Evolutionary conservation across 305 asterid species (phyloP).

Genomic region (Fraxinus baroniana): DNA sequence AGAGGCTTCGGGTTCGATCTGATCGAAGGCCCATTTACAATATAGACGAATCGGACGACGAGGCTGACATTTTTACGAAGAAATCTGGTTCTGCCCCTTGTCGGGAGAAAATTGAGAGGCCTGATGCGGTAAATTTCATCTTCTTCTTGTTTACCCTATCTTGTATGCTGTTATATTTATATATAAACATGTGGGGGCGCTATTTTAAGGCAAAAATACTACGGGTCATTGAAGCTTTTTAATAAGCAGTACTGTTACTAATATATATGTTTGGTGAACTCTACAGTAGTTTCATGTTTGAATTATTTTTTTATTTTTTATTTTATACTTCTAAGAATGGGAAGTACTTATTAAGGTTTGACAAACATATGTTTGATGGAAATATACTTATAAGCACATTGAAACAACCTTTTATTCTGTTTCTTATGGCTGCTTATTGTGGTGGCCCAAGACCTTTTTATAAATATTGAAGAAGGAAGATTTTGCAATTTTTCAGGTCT

Average conservation of each 20-base stretch:
- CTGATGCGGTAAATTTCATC: conserved; percentile 58
- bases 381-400: not conserved
- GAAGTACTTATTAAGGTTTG: not conserved
- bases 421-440: not conserved
- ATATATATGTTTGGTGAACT: not conserved
- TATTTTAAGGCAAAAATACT: not conserved
- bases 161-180: not conserved
- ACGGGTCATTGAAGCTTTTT: not conserved
- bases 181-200: not conserved
- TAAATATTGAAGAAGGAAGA: not conserved
- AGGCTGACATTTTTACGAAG: conserved; percentile 42
- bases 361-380: not conserved
- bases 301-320: too few species aligned
- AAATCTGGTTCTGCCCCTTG: conserved; percentile 44
- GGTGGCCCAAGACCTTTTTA: not conserved
- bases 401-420: not conserved
- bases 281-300: not conserved
- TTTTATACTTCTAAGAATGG: not conserved
- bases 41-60: conserved; percentile 49
- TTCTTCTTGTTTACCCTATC: not conserved
- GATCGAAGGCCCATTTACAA: conserved; percentile 42
- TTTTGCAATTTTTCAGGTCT: not conserved
- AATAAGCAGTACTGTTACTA: not conserved
- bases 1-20: conserved; percentile 50
- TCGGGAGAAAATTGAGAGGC: conserved; percentile 48